These are phyloP conservation scores for Aristolochia contorta DNA, from an alignment of 164 flowering plant genomes.

Conservation along the genomic window DNA sequence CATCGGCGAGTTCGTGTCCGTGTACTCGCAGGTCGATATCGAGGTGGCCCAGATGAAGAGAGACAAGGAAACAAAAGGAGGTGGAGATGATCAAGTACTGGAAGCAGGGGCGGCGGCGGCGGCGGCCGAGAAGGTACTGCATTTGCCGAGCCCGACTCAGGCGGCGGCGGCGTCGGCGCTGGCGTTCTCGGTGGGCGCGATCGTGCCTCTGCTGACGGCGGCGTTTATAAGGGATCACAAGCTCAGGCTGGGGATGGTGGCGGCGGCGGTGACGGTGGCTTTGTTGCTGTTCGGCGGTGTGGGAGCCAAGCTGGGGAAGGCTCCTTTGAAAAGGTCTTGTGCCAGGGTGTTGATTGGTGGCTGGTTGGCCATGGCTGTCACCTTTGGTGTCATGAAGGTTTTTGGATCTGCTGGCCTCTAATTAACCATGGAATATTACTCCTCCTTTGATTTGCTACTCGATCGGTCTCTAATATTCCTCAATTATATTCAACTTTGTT, in stretches of 20 bases:
- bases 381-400: conserved; percentile 21
- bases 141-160: conserved; percentile 16
- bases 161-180: conserved; percentile 21
- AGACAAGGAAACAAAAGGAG: not conserved
- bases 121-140: conserved; percentile 5
- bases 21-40: conserved; percentile 22
- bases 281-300: conserved; percentile 17
- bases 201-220: conserved; percentile 12
- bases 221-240: conserved; percentile 12
- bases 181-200: conserved; percentile 15
- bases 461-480: too few species aligned
- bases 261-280: conserved; percentile 7
- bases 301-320: conserved; percentile 18
- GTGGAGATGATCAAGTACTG: not conserved
- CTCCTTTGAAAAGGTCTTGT: conserved; percentile 13
- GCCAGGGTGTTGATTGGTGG: conserved; percentile 21
- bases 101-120: not conserved
- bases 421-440: too few species aligned
- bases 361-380: conserved; percentile 23
- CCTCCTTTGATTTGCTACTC: too few species aligned
- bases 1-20: conserved; percentile 22
- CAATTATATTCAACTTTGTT: too few species aligned
- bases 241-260: conserved; percentile 19
- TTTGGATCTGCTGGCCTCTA: conserved; percentile 9
- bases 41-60: conserved; percentile 23